Percentiles rank a stretch among this genome's conserved stretches.
These are phyloP conservation scores for Passalora sequoiae DNA, from an alignment of 2,329 filamentous ascomycete species.

Conservation along the genomic window DNA sequence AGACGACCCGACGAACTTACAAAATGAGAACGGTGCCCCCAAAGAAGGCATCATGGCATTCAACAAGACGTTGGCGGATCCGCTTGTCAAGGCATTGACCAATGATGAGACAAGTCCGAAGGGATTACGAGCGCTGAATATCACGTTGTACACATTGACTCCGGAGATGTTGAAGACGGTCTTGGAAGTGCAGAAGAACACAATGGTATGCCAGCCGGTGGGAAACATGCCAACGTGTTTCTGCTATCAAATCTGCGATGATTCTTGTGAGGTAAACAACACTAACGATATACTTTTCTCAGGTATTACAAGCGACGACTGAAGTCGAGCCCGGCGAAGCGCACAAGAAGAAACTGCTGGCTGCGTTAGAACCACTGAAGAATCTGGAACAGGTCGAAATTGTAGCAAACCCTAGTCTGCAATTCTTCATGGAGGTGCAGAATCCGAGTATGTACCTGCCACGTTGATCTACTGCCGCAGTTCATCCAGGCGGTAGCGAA, in stretches of 20 bases:
- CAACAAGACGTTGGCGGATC: slow-evolving; percentile 29
- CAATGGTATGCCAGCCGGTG: too few relatives aligned
- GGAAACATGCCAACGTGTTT: too few relatives aligned
- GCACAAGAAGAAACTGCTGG: slow-evolving; percentile 34
- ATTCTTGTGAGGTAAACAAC: too few relatives aligned
- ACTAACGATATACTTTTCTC: too few relatives aligned
- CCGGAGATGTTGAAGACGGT: slow-evolving; percentile 34
- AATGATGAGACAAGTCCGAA: slow-evolving; percentile 32
- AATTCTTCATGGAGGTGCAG: slow-evolving; percentile 36
- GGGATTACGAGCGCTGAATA: slow-evolving; percentile 36
- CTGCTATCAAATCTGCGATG: too few relatives aligned
- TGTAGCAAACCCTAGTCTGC: slow-evolving; percentile 35
- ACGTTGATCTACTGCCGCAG: too few relatives aligned
- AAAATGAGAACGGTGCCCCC: slow-evolving; percentile 26
- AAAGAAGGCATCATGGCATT: slow-evolving; percentile 36
- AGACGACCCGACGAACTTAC: slow-evolving; percentile 29
- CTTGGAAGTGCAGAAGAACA: slow-evolving; percentile 33
- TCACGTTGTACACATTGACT: slow-evolving; percentile 40
- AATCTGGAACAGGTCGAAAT: slow-evolving; percentile 39
- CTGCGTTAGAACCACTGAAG: slow-evolving; percentile 28
- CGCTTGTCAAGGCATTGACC: slow-evolving; percentile 33
- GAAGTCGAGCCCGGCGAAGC: slow-evolving; percentile 34
- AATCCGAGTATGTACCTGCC: slow-evolving; percentile 6
- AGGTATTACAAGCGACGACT: slow-evolving; percentile 36
- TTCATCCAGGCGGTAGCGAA: too few relatives aligned